A percentile compares a stretch with the other conserved stretches of the same genome.
These are phyloP conservation scores for Papilionanthe hybrid DNA, from an alignment of 116 monocot species.

Conservation along the genomic window DNA sequence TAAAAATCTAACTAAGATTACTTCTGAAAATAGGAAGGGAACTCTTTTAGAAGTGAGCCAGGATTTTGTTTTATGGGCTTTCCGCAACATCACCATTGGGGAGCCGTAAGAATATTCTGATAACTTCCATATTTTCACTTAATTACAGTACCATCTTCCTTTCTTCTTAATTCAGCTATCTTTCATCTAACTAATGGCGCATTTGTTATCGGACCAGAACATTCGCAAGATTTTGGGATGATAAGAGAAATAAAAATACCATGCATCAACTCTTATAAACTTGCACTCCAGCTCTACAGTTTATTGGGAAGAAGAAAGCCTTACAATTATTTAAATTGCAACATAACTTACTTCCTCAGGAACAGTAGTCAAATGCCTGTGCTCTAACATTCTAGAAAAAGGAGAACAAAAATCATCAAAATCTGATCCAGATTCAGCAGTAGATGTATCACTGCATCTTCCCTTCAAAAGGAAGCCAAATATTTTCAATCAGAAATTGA, in stretches of 20 bases:
- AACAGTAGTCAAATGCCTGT: constrained; percentile 62
- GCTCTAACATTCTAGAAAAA: constrained; percentile 30
- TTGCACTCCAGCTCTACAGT: neutral
- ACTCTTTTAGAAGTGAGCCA: too few relatives aligned
- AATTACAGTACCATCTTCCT: too few relatives aligned
- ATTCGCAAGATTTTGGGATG: neutral
- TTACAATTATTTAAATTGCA: neutral
- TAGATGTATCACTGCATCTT: constrained; percentile 77
- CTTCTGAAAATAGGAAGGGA: too few relatives aligned
- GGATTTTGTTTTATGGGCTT: too few relatives aligned
- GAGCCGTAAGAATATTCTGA: too few relatives aligned
- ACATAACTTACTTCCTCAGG: constrained; percentile 67
- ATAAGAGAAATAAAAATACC: neutral
- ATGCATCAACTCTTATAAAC: too few relatives aligned
- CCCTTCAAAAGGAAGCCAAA: constrained; percentile 21
- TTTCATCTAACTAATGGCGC: neutral
- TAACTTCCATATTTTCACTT: too few relatives aligned
- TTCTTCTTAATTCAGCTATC: too few relatives aligned
- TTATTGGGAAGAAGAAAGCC: neutral
- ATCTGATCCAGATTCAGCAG: constrained; percentile 85
- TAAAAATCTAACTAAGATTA: too few relatives aligned
- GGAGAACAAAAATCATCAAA: constrained; percentile 70
- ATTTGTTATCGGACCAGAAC: neutral
- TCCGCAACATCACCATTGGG: too few relatives aligned
- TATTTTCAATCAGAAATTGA: neutral